Evolutionary conservation across 192 early-diverging fungal genomes (phyloP).

Genomic region (Backusella sp.): DNA sequence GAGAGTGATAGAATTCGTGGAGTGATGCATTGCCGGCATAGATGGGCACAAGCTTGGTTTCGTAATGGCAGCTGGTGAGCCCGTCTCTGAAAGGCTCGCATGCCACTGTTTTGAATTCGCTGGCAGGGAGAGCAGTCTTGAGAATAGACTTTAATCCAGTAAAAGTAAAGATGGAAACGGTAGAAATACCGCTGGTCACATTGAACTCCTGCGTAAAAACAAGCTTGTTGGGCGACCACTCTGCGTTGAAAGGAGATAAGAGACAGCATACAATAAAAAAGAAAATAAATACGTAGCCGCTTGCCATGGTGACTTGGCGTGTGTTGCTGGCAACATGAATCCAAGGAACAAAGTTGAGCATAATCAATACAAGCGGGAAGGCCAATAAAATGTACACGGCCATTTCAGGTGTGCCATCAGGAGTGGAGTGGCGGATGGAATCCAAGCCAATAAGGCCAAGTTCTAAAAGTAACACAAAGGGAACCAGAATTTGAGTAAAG

Average conservation of each 20-base stretch:
- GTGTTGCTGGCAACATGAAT: constrained; percentile 41
- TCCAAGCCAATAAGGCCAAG: constrained; percentile 36
- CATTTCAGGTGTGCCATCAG: constrained; percentile 49
- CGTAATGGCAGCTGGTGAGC: constrained; percentile 13
- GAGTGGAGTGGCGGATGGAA: constrained; percentile 42
- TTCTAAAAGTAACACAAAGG: constrained; percentile 38
- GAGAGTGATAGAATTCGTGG: background rate
- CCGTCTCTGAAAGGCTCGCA: background rate
- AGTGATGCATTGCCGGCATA: background rate
- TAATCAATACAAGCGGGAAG: constrained; percentile 30
- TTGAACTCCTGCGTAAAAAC: constrained; percentile 42
- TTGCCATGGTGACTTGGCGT: constrained; percentile 15
- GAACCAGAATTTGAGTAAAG: constrained; percentile 20
- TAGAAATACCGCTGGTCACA: constrained; percentile 25
- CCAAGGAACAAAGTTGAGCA: constrained; percentile 43
- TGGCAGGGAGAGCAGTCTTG: background rate
- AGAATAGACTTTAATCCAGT: constrained; percentile 2
- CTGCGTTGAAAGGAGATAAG: constrained; percentile 38
- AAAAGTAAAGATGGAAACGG: constrained; percentile 32
- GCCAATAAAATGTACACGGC: constrained; percentile 41
- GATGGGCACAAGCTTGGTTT: constrained; percentile 18
- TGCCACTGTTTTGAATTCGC: background rate
- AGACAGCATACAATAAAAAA: constrained; percentile 28
- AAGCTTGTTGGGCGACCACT: constrained; percentile 44
- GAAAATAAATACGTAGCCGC: constrained; percentile 29